Evolutionary conservation across 2,329 filamentous ascomycete genomes (phyloP).

Genomic region (Trichoderma lentiforme): DNA sequence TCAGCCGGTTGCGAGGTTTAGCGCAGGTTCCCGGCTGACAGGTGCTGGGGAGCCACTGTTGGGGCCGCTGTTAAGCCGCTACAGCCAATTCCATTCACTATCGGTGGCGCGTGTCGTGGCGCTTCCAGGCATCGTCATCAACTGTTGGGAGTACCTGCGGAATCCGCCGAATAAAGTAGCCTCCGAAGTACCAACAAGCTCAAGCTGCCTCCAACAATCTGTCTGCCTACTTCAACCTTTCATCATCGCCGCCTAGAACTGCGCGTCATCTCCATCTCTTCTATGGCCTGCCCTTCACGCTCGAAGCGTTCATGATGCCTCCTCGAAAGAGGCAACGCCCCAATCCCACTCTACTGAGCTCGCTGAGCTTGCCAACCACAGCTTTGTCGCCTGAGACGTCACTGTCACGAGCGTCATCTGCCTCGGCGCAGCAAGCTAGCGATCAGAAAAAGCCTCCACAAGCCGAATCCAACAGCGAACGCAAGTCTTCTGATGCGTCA

Average conservation of each 20-base stretch:
- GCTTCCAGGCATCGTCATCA: constrained; percentile 17
- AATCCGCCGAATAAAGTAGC: constrained; percentile 1
- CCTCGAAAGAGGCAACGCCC: constrained; percentile 35
- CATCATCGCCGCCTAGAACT: constrained; percentile 1
- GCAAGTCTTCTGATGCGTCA: constrained; percentile 7
- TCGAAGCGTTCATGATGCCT: constrained; percentile 27
- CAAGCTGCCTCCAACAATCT: background rate
- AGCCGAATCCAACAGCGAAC: constrained; percentile 5
- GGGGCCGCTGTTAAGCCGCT: background rate
- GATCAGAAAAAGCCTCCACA: constrained; percentile 14
- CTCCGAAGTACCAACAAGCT: background rate
- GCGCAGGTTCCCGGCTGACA: background rate
- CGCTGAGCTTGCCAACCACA: constrained; percentile 20
- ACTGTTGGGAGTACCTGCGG: background rate
- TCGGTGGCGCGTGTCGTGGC: constrained; percentile 4
- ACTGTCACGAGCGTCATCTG: constrained; percentile 19
- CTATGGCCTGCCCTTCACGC: background rate
- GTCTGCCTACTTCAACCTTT: background rate
- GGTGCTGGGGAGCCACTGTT: background rate
- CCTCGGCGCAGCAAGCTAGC: constrained; percentile 14
- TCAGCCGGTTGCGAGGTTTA: background rate
- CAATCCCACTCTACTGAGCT: constrained; percentile 27
- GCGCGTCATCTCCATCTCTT: background rate
- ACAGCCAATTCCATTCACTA: background rate
- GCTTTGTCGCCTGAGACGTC: constrained; percentile 21